Conservation (phyloP, 2,329 filamentous ascomycete species). For the Mollisia scopiformis region DNA sequence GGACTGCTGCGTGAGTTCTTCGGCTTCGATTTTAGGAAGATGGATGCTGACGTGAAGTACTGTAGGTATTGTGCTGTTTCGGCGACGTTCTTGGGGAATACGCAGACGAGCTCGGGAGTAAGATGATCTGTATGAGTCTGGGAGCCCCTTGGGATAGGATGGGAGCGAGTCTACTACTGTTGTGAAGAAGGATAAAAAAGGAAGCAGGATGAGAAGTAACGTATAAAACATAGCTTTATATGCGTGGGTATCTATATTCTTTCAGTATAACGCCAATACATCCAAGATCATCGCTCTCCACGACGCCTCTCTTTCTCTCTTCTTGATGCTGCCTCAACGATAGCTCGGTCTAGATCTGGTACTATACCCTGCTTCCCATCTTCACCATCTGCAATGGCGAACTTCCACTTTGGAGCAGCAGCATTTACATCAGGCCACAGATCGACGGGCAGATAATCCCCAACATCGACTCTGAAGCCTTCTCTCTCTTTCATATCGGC, state of each 20-base stretch:
- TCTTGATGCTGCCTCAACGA: constrained; percentile 31
- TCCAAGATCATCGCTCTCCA: background rate
- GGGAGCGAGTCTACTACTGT: too few species aligned
- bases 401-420: constrained; percentile 34
- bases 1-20: constrained; percentile 10
- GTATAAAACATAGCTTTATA: too few species aligned
- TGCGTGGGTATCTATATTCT: background rate
- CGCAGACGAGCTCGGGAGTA: background rate
- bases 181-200: too few species aligned
- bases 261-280: background rate
- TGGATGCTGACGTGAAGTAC: background rate
- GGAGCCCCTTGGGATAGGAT: too few species aligned
- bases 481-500: constrained; percentile 75
- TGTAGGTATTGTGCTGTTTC: constrained; percentile 8
- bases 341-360: constrained; percentile 26
- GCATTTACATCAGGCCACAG: constrained; percentile 79
- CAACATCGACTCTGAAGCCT: constrained; percentile 78
- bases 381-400: constrained; percentile 20
- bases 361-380: constrained; percentile 20
- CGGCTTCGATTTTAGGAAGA: too few species aligned
- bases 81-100: constrained; percentile 5
- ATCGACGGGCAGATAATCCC: constrained; percentile 84
- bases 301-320: constrained; percentile 30
- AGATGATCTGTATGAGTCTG: background rate
- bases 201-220: too few species aligned